Conservation (phyloP, 1,139 yeast genomes). For the Nakaseomyces delphensis region DNA sequence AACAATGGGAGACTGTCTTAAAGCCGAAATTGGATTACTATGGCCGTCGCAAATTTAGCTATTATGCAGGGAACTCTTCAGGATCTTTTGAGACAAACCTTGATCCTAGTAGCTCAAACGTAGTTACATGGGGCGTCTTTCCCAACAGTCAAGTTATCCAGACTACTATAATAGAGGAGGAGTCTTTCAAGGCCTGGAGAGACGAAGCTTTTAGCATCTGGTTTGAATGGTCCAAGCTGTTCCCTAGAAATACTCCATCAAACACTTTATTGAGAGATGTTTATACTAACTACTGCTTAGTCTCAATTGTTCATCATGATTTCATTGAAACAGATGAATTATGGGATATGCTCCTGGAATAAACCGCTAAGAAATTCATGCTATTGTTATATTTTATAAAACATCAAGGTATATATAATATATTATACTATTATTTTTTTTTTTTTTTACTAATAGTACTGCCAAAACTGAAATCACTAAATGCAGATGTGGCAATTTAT, state of each 20-base stretch:
- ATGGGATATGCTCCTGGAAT: slow-evolving; percentile 52
- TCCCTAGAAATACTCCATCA: slow-evolving; percentile 39
- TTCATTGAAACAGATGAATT: slow-evolving; percentile 64
- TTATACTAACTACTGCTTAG: slow-evolving; percentile 58
- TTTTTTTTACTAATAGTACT: not conserved
- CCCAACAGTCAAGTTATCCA: slow-evolving; percentile 80
- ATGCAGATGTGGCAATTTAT: too few relatives aligned
- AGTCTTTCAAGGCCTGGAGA: slow-evolving; percentile 85
- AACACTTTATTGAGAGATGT: slow-evolving; percentile 54
- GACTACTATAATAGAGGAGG: slow-evolving; percentile 80
- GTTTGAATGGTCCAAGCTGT: slow-evolving; percentile 86
- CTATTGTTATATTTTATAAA: not conserved
- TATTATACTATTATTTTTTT: slow-evolving; percentile 1
- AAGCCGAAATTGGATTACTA: slow-evolving; percentile 43
- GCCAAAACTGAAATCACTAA: too few relatives aligned
- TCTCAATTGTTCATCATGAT: slow-evolving; percentile 81
- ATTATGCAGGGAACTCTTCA: slow-evolving; percentile 57
- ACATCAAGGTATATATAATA: not conserved
- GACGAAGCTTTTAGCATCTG: slow-evolving; percentile 90
- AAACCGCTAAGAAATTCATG: slow-evolving; percentile 1
- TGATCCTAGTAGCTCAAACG: slow-evolving; percentile 44
- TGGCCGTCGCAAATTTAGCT: slow-evolving; percentile 36
- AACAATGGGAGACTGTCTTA: slow-evolving; percentile 54
- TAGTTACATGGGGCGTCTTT: slow-evolving; percentile 95
- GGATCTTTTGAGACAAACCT: slow-evolving; percentile 57